These are phyloP conservation scores for Penicillium sp. DNA, from an alignment of 2,329 filamentous ascomycete genomes.

Conservation along the genomic window DNA sequence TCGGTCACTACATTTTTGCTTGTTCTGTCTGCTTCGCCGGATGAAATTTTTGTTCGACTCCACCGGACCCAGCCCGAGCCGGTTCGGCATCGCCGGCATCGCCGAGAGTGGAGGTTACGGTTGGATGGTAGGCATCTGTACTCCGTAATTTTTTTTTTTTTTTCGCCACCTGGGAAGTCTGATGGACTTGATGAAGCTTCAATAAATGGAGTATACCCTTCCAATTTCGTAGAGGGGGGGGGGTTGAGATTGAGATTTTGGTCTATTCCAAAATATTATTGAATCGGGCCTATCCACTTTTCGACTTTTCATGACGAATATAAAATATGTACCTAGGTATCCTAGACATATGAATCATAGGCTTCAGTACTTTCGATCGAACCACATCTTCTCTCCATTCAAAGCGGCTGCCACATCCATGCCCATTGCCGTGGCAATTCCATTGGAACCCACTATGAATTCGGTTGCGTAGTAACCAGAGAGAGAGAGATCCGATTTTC, in stretches of 20 bases:
- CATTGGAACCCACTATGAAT: not conserved
- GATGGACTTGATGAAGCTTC: not conserved
- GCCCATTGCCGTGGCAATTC: not conserved
- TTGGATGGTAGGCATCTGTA: not conserved
- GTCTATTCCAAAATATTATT: too few relatives aligned
- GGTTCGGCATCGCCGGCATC: not conserved
- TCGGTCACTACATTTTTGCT: constrained; percentile 26
- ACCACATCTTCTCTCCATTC: constrained; percentile 5
- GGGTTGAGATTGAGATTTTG: not conserved
- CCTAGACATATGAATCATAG: too few relatives aligned
- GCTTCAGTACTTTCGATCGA: not conserved
- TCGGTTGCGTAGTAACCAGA: not conserved
- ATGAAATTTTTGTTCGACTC: constrained; percentile 1
- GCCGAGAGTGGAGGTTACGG: too few relatives aligned
- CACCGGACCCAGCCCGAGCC: not conserved
- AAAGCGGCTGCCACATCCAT: constrained; percentile 4
- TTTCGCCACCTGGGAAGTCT: not conserved
- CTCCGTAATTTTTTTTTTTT: not conserved
- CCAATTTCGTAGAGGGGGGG: not conserved
- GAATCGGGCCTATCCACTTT: not conserved
- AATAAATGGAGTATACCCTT: not conserved
- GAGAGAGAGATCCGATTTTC: not conserved
- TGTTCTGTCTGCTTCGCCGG: not conserved
- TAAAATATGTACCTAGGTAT: not conserved
- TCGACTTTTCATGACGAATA: not conserved